Conservation (phyloP, 1,284 basidiomycete genomes). For the Naganishia albida region DNA sequence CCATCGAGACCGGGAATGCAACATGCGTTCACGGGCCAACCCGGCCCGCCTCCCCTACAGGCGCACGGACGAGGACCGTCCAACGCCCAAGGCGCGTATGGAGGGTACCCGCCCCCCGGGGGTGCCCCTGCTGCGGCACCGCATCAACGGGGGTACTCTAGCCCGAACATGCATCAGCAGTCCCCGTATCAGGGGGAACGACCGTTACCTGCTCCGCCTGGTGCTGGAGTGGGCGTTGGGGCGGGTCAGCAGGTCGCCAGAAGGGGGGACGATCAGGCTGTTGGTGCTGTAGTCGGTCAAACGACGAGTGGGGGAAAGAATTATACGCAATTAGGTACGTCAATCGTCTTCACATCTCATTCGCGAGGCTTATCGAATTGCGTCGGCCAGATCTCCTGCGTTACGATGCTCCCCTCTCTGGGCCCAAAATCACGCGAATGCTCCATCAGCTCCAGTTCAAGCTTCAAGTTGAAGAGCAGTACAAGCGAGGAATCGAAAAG, state of each 20-base stretch:
- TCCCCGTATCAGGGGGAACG: slow-evolving; percentile 36
- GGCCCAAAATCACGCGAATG: slow-evolving; percentile 96
- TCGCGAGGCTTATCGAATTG: slow-evolving; percentile 5
- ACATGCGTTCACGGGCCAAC: slow-evolving; percentile 25
- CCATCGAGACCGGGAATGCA: slow-evolving; percentile 22
- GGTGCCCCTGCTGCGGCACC: not conserved
- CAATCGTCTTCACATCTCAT: not conserved
- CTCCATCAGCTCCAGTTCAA: slow-evolving; percentile 99
- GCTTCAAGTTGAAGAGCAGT: slow-evolving; percentile 96
- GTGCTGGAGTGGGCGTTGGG: not conserved
- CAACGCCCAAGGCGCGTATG: slow-evolving; percentile 4
- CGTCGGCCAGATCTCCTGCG: slow-evolving; percentile 76
- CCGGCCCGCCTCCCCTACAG: not conserved
- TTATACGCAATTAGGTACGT: slow-evolving; percentile 50
- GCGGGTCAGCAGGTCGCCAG: not conserved
- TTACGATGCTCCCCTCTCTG: slow-evolving; percentile 94
- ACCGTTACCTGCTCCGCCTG: slow-evolving; percentile 43
- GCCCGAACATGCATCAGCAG: slow-evolving; percentile 27
- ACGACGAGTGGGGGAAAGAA: slow-evolving; percentile 42
- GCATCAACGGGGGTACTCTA: slow-evolving; percentile 27
- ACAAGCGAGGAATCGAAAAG: slow-evolving; percentile 98
- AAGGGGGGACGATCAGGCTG: slow-evolving; percentile 3
- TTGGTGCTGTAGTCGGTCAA: slow-evolving; percentile 26
- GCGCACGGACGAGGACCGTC: slow-evolving; percentile 13
- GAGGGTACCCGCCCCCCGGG: slow-evolving; percentile 4